Evolutionary conservation across 148 eudicot species (phyloP), one percentile per base, ranked within the genome.

Genomic region (Camellia granthamiana): DNA sequence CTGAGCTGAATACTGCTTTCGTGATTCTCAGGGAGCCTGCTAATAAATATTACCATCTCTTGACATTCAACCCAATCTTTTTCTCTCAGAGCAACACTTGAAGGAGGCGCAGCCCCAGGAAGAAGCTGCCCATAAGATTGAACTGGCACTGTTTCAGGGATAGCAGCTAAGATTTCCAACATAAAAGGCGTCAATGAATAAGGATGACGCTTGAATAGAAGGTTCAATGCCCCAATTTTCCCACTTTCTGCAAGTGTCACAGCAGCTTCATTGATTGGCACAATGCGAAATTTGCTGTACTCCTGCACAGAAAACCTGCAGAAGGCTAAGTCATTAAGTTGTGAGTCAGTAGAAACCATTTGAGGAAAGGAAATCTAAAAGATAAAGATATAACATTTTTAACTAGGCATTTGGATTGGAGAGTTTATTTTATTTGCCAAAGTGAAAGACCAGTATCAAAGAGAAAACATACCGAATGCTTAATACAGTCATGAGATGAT

Each of bases 1-100:
- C 85, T 89, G 62, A 88, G 83, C 30, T 77, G 86, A 77, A 86
- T 72, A 74, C 72, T 44, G 81, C 84, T 87, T 69, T 84, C 91
- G 81, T 79, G 82, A 83, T 82, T 81, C 77, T 80, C 84, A 73
- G 90, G 88, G 21, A 89, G 74, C 68, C 61, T 75, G 75, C 82
- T 82, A 66, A 91, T 81, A 78, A 82, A 89, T 46, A 61, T 78
- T 54, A 87, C 84, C 93, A 91, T 93, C 67, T 87, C 87, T 84
- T 89, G 91, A 88, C 98, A 92, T 83, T 96, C 99, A 85, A 96
- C 97, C 99, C 99, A 96, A 83, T 96, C 99, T 81, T 86, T 88
- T 77, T 90, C 97, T 81, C 99, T 88, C 77, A 92, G 78, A 87
- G 81, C 63, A 81, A 88, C 81, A 91, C 84, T 81, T 71, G 90